A percentile compares a stretch with the other conserved stretches of the same genome.
phyloP scores from a whole-genome alignment of 2,329 filamentous ascomycete species.

The Blumeriella jaapii region DNA sequence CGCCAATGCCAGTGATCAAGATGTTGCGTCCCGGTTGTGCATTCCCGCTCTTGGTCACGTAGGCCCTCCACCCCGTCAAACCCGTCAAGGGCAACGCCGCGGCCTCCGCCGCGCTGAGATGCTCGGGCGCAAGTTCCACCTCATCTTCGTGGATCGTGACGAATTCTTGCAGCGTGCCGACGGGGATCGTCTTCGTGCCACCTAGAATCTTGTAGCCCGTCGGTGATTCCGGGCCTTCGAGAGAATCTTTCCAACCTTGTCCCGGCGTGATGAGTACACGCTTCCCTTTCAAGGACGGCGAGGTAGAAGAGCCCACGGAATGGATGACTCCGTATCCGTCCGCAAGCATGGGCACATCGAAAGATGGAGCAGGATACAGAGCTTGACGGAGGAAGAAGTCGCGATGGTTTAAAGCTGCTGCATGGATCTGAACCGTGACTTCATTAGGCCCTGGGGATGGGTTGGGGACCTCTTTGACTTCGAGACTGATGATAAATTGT shows the following conservation, averaged over 20 bases:
- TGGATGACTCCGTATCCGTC: slow-evolving; percentile 73
- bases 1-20: slow-evolving; percentile 82
- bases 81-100: slow-evolving; percentile 79
- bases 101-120: slow-evolving; percentile 62
- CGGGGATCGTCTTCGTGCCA: slow-evolving; percentile 49
- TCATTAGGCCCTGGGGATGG: slow-evolving; percentile 54
- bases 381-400: slow-evolving; percentile 91
- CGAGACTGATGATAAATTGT: slow-evolving; percentile 38
- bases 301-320: slow-evolving; percentile 42
- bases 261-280: slow-evolving; percentile 70
- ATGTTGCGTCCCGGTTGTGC: slow-evolving; percentile 58
- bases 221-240: slow-evolving; percentile 62
- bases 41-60: slow-evolving; percentile 65
- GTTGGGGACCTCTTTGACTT: slow-evolving; percentile 48
- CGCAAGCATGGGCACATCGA: slow-evolving; percentile 65
- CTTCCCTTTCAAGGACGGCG: slow-evolving; percentile 45
- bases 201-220: slow-evolving; percentile 54
- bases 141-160: slow-evolving; percentile 58
- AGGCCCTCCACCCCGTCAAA: slow-evolving; percentile 76
- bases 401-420: slow-evolving; percentile 84
- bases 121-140: slow-evolving; percentile 62
- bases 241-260: slow-evolving; percentile 62
- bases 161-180: slow-evolving; percentile 67
- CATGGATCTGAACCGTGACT: slow-evolving; percentile 63
- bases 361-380: slow-evolving; percentile 77